A percentile compares a stretch with the other conserved stretches of the same genome.
phyloP scores from a whole-genome alignment of 495 filamentous ascomycete species.

The Aspergillus panamensis region DNA sequence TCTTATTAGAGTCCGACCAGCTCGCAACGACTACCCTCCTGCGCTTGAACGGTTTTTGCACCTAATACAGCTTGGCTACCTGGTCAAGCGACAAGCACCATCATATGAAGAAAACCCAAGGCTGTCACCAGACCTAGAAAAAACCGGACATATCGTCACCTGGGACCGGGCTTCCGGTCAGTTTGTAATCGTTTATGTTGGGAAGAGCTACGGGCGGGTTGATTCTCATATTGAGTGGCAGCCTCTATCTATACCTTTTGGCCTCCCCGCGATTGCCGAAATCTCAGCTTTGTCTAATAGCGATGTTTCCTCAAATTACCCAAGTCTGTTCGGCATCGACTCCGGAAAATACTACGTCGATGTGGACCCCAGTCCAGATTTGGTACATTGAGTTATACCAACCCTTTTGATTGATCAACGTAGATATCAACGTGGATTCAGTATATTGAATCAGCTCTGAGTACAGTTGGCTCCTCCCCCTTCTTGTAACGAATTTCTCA shows the following conservation, averaged over 20 bases:
- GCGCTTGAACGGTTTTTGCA: slow-evolving; percentile 22
- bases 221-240: slow-evolving; percentile 15
- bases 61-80: slow-evolving; percentile 37
- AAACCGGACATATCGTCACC: slow-evolving; percentile 37
- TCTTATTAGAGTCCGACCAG: slow-evolving; percentile 28
- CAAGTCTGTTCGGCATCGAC: background rate
- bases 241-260: slow-evolving; percentile 7
- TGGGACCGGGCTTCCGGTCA: slow-evolving; percentile 37
- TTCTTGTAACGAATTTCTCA: too few species aligned
- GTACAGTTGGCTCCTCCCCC: too few species aligned
- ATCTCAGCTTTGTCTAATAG: slow-evolving; percentile 10
- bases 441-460: too few species aligned
- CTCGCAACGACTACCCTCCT: slow-evolving; percentile 16
- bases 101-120: background rate
- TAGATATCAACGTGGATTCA: too few species aligned
- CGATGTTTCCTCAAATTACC: background rate
- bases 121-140: slow-evolving; percentile 21
- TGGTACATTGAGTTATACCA: background rate
- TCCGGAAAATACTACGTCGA: slow-evolving; percentile 8
- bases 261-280: slow-evolving; percentile 23
- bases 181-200: slow-evolving; percentile 31
- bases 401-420: too few species aligned
- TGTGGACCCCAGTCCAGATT: slow-evolving; percentile 12
- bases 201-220: slow-evolving; percentile 20
- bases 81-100: slow-evolving; percentile 22